Base-by-base conservation (phyloP, 169 alveolate species). In the Plasmodium gallinaceum region DNA sequence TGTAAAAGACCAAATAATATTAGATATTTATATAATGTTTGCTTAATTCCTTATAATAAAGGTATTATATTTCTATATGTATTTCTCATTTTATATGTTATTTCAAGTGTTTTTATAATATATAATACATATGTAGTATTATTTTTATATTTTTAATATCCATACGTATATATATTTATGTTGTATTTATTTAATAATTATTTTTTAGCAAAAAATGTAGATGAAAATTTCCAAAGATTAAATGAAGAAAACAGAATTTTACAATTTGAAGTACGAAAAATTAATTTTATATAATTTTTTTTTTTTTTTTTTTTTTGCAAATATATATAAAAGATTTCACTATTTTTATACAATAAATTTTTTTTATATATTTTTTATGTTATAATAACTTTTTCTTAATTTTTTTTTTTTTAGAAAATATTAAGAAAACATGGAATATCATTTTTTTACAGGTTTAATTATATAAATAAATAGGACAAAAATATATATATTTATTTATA, bases 1-100 rank as follows among this genome's bases (percentile, higher is more conserved):
- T 52, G 66, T 54, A 74, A 76, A 22, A 75, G 97, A 52, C 96
- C 96, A 18, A 83, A 60, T 12, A 92, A 80, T 18, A 66, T 92
- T n/a, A 73, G 88, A 42, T 92, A 93, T 52, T 75, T 94, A 20
- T 94, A 94, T 52, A 95, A 94, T 58, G 95, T 94, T 22, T 86
- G 93, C 45, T 61, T 92, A 24, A 88, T 93, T 32, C 95, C 96
- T 0, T 93, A 92, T 62, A 94, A 94, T 64, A 91, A 70, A 24
- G 95, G 96, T 92, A 88, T 10, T 69, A 39, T 0, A 7, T 26
- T 12, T 24, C 0, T 18, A 2, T 18, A 54, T 51, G 18, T 61
- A 24, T 65, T 2, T 43, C 45, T 22, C 12, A 0, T 18, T 32
- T 32, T 32, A 20, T n/a, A 0, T 32, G 65, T 42, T 2, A n/a